Evolutionary conservation across 2,329 filamentous ascomycete species (phyloP).

Genomic region (Coniochaeta sp.): DNA sequence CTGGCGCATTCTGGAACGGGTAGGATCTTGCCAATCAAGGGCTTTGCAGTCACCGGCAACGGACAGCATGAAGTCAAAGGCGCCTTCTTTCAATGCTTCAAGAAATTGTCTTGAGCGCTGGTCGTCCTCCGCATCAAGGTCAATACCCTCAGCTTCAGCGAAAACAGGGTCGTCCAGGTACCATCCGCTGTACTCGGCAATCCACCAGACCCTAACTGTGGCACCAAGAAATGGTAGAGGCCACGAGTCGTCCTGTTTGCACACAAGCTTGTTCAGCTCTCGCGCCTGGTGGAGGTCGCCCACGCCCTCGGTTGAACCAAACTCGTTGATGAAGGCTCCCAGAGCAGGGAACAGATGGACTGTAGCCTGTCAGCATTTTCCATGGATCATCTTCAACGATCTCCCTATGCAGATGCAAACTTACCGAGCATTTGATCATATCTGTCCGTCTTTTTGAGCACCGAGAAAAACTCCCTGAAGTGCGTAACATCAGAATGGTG

Average conservation of each 20-base stretch:
- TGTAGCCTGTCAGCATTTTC: conserved; percentile 7
- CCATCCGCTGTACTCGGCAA: conserved; percentile 87
- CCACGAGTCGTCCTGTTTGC: conserved; percentile 66
- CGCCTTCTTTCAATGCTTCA: conserved; percentile 76
- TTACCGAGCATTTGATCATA: conserved; percentile 60
- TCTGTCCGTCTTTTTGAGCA: conserved; percentile 63
- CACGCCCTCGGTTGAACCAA: conserved; percentile 70
- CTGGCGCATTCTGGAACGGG: conserved; percentile 71
- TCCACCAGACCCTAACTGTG: conserved; percentile 76
- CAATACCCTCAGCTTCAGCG: conserved; percentile 51
- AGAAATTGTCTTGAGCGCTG: conserved; percentile 67
- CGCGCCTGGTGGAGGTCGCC: conserved; percentile 62
- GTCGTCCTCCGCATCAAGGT: conserved; percentile 62
- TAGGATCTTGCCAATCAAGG: conserved; percentile 81
- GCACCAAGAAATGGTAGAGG: conserved; percentile 69
- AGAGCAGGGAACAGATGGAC: conserved; percentile 81
- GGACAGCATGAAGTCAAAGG: conserved; percentile 85
- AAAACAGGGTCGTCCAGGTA: conserved; percentile 67
- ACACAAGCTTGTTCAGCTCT: conserved; percentile 61
- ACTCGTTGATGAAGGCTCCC: conserved; percentile 67
- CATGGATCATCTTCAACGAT: neutral
- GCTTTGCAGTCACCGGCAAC: conserved; percentile 75
- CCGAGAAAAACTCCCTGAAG: conserved; percentile 63
- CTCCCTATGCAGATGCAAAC: conserved; percentile 9
- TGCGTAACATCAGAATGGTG: conserved; percentile 64